phyloP scores from a whole-genome alignment of 148 eudicot genomes.

The Vaccinium corymbosum region DNA sequence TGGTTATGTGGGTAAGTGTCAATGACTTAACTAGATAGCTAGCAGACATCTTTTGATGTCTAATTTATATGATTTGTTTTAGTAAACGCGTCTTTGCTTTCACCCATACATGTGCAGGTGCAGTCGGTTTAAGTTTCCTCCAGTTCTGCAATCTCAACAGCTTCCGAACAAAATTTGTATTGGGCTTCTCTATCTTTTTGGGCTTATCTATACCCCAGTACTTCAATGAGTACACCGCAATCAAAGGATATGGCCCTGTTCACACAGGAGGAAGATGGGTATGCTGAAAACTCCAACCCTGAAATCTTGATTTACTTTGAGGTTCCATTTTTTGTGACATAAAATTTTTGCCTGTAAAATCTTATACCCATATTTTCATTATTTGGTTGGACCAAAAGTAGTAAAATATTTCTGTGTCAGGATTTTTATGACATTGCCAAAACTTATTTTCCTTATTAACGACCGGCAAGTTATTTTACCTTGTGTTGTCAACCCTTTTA shows the following conservation, averaged over 20 bases:
- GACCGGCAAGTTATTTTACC: not conserved
- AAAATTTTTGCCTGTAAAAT: not conserved
- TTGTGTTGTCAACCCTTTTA: not conserved
- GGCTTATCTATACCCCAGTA: slow-evolving; percentile 42
- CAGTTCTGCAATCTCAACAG: slow-evolving; percentile 94
- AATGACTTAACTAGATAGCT: slow-evolving; percentile 83
- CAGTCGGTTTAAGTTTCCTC: slow-evolving; percentile 74
- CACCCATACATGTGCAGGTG: slow-evolving; percentile 34
- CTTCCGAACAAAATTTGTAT: slow-evolving; percentile 68
- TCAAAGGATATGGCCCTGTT: slow-evolving; percentile 63
- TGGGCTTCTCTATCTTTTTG: slow-evolving; percentile 81
- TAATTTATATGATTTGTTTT: slow-evolving; percentile 29
- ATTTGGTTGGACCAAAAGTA: not conserved
- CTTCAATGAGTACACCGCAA: slow-evolving; percentile 65
- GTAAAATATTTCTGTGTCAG: not conserved
- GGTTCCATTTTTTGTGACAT: not conserved
- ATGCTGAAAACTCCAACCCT: slow-evolving; percentile 9
- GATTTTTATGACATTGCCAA: not conserved
- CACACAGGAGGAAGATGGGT: slow-evolving; percentile 93
- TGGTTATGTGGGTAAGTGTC: slow-evolving; percentile 83
- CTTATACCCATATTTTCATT: not conserved
- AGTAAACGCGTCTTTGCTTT: not conserved
- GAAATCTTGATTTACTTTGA: not conserved
- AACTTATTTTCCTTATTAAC: not conserved
- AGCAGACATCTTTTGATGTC: slow-evolving; percentile 8